Base-by-base conservation (phyloP, 2,329 filamentous ascomycete species). In the Apiospora phragmitis region DNA sequence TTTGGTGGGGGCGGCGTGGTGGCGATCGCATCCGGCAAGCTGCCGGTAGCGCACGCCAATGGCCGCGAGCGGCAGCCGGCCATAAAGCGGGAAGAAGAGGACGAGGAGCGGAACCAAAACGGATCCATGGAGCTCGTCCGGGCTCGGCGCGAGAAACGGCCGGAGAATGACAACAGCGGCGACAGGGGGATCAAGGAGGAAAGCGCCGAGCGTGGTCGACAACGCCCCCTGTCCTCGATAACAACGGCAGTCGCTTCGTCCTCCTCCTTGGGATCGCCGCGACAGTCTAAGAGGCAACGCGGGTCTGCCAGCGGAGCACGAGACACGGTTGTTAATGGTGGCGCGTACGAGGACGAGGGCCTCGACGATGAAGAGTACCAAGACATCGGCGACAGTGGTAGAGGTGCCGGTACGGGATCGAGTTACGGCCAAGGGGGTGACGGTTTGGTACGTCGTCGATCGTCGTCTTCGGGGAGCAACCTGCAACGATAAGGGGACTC, bases 131-230 rank as follows among this genome's bases (percentile, higher is more conserved):
- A 55, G 2, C 38, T 62, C 32, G 32, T 12, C 55, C 55, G 55
- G 32, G 55, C 55, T 62, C 55, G 55, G 29, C 29, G 29, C 18
- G 55, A 62, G 18, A 62, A 62, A 32, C 21, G 55, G 8, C 55
- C 32, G 8, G 55, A 35, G 16, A 59, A 26, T 8, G 67, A 26
- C 12, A 24, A 68, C 45, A 6, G 4, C 24, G n/a, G n/a, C 3
- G 67, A 55, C 67, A 41, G n/a, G 9, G 42, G 35, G 24, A 67
- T 71, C 51, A 59, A 59, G 43, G 68, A 70, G 49, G 70, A 70
- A 47, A 71, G 70, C 45, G 45, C 59, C 26, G 70, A 71, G 6
- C 43, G 68, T 35, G 55, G 55, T 9, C 32, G 47, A 14, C 43
- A 47, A n/a, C 29, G 59, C 5, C 32, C 59, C 24, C 41, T 65